A percentile compares a stretch with the other conserved stretches of the same genome.
Conservation (phyloP, 371 early-diverging fungal genomes). For the Saksenaea vasiformis region DNA sequence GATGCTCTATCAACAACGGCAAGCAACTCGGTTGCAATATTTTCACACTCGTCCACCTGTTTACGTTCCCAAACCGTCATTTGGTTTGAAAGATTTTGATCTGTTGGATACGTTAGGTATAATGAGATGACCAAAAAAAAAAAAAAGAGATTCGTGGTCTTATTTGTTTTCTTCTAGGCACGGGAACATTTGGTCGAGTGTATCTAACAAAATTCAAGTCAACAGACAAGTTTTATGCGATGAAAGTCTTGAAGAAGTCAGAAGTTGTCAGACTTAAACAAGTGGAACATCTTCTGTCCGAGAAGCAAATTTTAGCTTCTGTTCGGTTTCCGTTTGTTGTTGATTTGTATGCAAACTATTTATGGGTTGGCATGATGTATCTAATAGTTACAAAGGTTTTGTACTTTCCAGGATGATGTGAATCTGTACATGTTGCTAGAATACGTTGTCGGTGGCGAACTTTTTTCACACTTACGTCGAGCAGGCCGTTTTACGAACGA, state of each 20-base stretch:
- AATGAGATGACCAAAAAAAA: not conserved
- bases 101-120: conserved; percentile 24
- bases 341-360: conserved; percentile 62
- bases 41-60: conserved; percentile 23
- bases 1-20: conserved; percentile 16
- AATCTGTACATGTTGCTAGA: conserved; percentile 91
- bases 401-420: conserved; percentile 81
- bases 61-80: conserved; percentile 18
- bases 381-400: conserved; percentile 21
- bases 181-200: conserved; percentile 92
- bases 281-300: conserved; percentile 96
- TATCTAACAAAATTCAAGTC: conserved; percentile 71
- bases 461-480: conserved; percentile 87
- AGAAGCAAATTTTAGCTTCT: conserved; percentile 88
- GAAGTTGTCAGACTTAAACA: conserved; percentile 93
- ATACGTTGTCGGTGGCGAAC: conserved; percentile 89
- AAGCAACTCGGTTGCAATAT: conserved; percentile 15
- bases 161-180: conserved; percentile 16
- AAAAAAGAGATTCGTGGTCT: not conserved
- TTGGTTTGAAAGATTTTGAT: conserved; percentile 21
- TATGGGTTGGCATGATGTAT: not conserved
- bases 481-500: conserved; percentile 83
- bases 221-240: conserved; percentile 81
- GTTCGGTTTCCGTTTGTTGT: conserved; percentile 95
- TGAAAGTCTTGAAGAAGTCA: conserved; percentile 92